These are phyloP conservation scores for Fraxinus baroniana DNA, from an alignment of 305 asterid species.

Conservation along the genomic window DNA sequence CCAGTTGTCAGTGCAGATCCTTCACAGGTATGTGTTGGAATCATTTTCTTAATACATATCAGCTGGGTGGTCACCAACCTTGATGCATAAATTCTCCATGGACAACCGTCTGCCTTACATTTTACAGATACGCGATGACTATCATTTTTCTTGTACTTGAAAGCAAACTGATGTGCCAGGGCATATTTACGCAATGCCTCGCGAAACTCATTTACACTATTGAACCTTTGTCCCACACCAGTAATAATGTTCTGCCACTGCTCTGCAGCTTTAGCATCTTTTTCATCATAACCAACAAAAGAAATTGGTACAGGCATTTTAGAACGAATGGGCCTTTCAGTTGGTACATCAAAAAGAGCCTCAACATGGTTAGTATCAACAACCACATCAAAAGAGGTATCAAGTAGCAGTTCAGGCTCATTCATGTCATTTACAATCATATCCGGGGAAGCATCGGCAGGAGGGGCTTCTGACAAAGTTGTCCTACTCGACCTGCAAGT, in stretches of 20 bases:
- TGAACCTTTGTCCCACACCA: slow-evolving; percentile 96
- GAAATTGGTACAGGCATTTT: slow-evolving; percentile 34
- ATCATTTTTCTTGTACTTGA: slow-evolving; percentile 93
- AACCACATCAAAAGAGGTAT: slow-evolving; percentile 67
- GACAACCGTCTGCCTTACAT: slow-evolving; percentile 95
- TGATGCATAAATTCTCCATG: slow-evolving; percentile 97
- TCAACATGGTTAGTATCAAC: slow-evolving; percentile 63
- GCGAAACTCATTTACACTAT: slow-evolving; percentile 90
- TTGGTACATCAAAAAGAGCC: slow-evolving; percentile 40
- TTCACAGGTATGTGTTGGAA: slow-evolving; percentile 83
- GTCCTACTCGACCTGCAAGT: slow-evolving; percentile 95
- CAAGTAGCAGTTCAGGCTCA: slow-evolving; percentile 55
- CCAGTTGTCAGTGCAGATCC: slow-evolving; percentile 67
- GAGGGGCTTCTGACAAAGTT: slow-evolving; percentile 73
- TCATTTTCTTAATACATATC: slow-evolving; percentile 93
- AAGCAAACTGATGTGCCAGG: slow-evolving; percentile 90
- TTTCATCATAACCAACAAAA: slow-evolving; percentile 51
- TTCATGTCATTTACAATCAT: slow-evolving; percentile 61
- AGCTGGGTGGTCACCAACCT: slow-evolving; percentile 90
- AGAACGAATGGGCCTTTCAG: slow-evolving; percentile 40
- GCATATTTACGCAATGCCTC: slow-evolving; percentile 90
- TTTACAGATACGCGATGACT: slow-evolving; percentile 94
- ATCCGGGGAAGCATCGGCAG: slow-evolving; percentile 56
- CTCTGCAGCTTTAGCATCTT: slow-evolving; percentile 72
- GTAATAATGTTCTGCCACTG: slow-evolving; percentile 90